Percentiles rank a stretch among this genome's conserved stretches.
Evolutionary conservation across 306 rosid species (phyloP).

Genomic region (Prunus dulcis): DNA sequence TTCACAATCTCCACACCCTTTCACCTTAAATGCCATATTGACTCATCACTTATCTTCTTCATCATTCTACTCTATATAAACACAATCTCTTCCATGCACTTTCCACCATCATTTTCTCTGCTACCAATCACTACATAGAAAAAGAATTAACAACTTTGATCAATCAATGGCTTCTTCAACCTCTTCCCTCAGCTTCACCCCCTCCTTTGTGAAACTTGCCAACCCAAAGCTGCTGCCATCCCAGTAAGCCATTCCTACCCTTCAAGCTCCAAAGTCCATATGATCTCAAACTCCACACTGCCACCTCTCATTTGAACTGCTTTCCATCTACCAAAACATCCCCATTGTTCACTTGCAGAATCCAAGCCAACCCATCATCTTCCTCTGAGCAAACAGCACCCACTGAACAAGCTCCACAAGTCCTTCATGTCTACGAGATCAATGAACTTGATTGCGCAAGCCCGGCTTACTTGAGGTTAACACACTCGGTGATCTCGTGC

Average conservation of each 20-base stretch:
- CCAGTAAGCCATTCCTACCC: neutral
- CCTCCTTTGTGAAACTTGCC: neutral
- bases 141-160: neutral
- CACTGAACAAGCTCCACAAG: neutral
- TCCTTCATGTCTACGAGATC: neutral
- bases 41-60: neutral
- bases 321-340: neutral
- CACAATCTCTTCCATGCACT: neutral
- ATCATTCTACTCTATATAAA: neutral
- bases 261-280: neutral
- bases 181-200: neutral
- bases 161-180: neutral
- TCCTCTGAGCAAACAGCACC: neutral
- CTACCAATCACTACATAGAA: neutral
- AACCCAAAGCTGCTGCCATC: neutral
- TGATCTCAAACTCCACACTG: too few species aligned
- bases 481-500: neutral
- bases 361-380: neutral
- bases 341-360: neutral
- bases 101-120: neutral
- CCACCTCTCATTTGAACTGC: neutral
- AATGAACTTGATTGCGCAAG: neutral
- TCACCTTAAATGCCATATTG: neutral
- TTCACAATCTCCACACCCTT: neutral
- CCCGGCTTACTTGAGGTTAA: neutral